These are phyloP conservation scores for Lodderomyces beijingensis DNA, from an alignment of 1,139 yeast genomes.

Conservation along the genomic window DNA sequence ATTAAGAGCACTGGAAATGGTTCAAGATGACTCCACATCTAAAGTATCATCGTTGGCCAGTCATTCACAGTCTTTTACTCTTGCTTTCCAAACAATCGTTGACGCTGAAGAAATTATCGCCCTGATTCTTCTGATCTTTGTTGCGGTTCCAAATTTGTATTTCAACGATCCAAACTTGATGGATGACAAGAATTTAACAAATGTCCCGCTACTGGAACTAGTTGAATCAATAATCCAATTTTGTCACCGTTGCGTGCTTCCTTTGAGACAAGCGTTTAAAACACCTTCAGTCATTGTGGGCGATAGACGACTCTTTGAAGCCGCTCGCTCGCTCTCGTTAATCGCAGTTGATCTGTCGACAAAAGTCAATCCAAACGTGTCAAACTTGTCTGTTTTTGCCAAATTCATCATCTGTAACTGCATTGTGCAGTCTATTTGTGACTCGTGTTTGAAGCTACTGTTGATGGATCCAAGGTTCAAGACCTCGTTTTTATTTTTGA, in stretches of 20 bases:
- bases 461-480: conserved; percentile 37
- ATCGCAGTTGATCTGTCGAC: conserved; percentile 23
- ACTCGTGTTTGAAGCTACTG: conserved; percentile 32
- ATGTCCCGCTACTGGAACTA: conserved; percentile 15
- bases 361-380: conserved; percentile 17
- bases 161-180: conserved; percentile 28
- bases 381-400: conserved; percentile 23
- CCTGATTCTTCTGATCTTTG: conserved; percentile 34
- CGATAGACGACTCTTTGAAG: conserved; percentile 25
- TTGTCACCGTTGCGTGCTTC: conserved; percentile 26
- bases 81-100: too few relatives aligned
- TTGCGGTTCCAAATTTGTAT: conserved; percentile 31
- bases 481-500: conserved; percentile 34
- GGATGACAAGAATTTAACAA: conserved; percentile 17
- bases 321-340: conserved; percentile 35
- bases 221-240: conserved; percentile 15
- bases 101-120: conserved; percentile 33
- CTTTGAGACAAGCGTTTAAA: conserved; percentile 32
- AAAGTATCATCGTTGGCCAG: too few relatives aligned
- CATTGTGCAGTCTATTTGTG: conserved; percentile 34
- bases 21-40: too few relatives aligned
- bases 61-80: too few relatives aligned
- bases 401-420: conserved; percentile 30
- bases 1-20: too few relatives aligned
- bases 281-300: conserved; percentile 17